A percentile compares a stretch with the other conserved stretches of the same genome.
Conservation (phyloP, 192 early-diverging fungal genomes). For the Umbelopsis vinacea region DNA sequence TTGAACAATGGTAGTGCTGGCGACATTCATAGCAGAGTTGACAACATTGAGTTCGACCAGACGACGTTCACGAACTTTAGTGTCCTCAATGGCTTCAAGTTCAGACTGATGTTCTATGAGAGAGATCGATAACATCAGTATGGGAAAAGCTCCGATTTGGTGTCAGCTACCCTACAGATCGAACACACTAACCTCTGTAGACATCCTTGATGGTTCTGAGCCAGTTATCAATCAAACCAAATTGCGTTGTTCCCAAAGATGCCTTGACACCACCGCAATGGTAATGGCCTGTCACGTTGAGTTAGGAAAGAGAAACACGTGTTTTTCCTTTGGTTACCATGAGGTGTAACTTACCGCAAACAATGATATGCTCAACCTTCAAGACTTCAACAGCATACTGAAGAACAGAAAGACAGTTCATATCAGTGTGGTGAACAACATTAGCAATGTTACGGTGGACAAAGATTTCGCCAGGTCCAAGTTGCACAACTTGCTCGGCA, state of each 20-base stretch:
- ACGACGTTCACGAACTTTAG: slow-evolving; percentile 52
- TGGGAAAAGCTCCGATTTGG: neutral
- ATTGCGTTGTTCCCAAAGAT: slow-evolving; percentile 60
- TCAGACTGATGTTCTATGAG: slow-evolving; percentile 36
- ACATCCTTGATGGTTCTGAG: slow-evolving; percentile 86
- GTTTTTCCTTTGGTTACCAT: neutral
- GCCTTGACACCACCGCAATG: slow-evolving; percentile 75
- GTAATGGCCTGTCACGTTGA: slow-evolving; percentile 54
- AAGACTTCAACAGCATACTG: slow-evolving; percentile 93
- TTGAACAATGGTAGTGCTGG: slow-evolving; percentile 77
- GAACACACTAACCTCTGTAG: slow-evolving; percentile 62
- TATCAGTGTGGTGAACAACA: slow-evolving; percentile 80
- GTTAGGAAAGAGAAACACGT: no score
- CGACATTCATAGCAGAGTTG: slow-evolving; percentile 70
- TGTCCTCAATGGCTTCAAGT: slow-evolving; percentile 45
- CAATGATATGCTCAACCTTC: slow-evolving; percentile 91
- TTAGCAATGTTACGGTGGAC: slow-evolving; percentile 99
- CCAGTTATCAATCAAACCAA: slow-evolving; percentile 92
- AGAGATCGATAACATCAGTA: neutral
- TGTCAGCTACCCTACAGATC: neutral
- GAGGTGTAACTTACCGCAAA: slow-evolving; percentile 68
- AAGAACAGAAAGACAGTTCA: slow-evolving; percentile 83
- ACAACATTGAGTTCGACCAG: slow-evolving; percentile 81
- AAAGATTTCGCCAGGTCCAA: slow-evolving; percentile 87
- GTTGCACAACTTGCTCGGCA: slow-evolving; percentile 72